Percentiles rank a stretch among this genome's conserved stretches.
Conservation (phyloP, 2,329 filamentous ascomycete species). For the Aspergillus floridensis region DNA sequence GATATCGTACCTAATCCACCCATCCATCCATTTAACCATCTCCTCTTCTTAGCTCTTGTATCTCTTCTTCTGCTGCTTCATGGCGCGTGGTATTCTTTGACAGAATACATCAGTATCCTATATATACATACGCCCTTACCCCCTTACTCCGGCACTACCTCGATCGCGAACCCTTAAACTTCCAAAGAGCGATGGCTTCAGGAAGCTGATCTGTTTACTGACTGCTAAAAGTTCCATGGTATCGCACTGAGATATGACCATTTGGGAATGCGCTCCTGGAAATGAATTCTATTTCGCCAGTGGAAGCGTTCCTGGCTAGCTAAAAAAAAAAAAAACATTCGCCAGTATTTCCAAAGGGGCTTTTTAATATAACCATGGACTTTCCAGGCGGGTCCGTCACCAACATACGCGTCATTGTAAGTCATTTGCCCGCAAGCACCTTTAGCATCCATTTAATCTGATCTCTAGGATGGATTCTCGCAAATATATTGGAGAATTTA, state of each 20-base stretch:
- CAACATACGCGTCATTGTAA: slow-evolving; percentile 43
- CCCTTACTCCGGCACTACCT: slow-evolving; percentile 1
- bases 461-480: slow-evolving; percentile 42
- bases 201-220: slow-evolving; percentile 20
- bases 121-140: slow-evolving; percentile 2
- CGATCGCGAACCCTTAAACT: neutral
- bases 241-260: slow-evolving; percentile 13
- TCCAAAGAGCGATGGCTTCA: slow-evolving; percentile 17
- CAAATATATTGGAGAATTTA: slow-evolving; percentile 45
- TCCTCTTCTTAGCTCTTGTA: neutral
- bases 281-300: slow-evolving; percentile 33
- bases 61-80: neutral
- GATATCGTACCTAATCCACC: neutral
- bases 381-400: slow-evolving; percentile 44
- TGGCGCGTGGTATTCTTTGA: neutral
- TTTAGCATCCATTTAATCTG: slow-evolving; percentile 20
- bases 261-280: slow-evolving; percentile 24
- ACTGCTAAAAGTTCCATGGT: slow-evolving; percentile 20
- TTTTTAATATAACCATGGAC: slow-evolving; percentile 38
- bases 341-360: slow-evolving; percentile 25
- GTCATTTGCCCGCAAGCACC: slow-evolving; percentile 17
- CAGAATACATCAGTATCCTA: neutral
- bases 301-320: slow-evolving; percentile 25
- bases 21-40: neutral
- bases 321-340: slow-evolving; percentile 22